Evolutionary conservation across 2,329 filamentous ascomycete species (phyloP), one percentile per base, ranked within the genome.

Genomic region (Aspergillus nomiae): DNA sequence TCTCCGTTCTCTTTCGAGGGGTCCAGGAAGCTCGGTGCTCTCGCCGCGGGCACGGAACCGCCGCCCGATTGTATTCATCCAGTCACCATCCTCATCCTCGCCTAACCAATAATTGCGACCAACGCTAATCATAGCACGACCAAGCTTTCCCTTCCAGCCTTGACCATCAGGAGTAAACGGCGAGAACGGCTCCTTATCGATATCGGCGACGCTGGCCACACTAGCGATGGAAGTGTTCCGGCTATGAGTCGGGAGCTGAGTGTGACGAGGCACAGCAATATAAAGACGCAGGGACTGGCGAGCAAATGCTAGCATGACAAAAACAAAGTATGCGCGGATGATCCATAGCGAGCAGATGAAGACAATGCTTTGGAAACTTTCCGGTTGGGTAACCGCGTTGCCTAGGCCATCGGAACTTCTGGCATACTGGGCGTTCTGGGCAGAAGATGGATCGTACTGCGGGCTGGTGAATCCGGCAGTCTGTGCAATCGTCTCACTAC

Each of bases 281-380:
- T 86, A 84, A 74, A 84, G 88, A 63, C 91, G 86, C 56, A 97
- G 80, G 16, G 92, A 89, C 73, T 89, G 87, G 66, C 92, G 87
- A 4, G 94, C 92, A 76, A 91, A 95, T 8, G 92, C 88, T 79
- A 96, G 88, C 76, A 96, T 88, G 59, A 97, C 85, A 43, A 97
- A 82, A 69, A 91, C 87, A 71, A 96, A 94, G 81, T 97, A 97
- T 34, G 93, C 77, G 34, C 94, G 86, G 46, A 96, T 82, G 14
- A 90, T 82, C 79, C 90, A 96, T 66, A 97, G 85, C 2, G 85
- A 78, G 36, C 86, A 85, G 64, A 97, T 91, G 59, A 96, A 84
- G 12, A 89, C 82, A 76, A 97, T 90, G 78, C 91, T 94, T 65
- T 92, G 89, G 71, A 91, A 84, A 74, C 85, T 88, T 72, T 90